phyloP scores from a whole-genome alignment of 805 yeast species.

The Grigorovia humatica region DNA sequence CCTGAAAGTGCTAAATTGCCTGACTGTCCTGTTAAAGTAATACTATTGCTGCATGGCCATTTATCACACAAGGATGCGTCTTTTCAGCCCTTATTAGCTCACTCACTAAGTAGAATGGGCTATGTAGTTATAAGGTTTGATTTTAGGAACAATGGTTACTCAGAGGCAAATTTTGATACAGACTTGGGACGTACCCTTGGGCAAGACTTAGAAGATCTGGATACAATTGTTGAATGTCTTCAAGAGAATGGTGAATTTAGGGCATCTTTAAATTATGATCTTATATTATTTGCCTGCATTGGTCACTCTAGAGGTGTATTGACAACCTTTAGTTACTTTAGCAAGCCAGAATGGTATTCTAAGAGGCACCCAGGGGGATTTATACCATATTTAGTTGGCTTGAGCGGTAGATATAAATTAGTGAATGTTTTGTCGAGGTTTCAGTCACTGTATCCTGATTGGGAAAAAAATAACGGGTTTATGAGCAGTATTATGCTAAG shows the following conservation, averaged over 20 bases:
- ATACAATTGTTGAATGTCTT: slow-evolving; percentile 24
- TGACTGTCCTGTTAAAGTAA: slow-evolving; percentile 31
- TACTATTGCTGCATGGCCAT: slow-evolving; percentile 69
- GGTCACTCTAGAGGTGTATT: slow-evolving; percentile 77
- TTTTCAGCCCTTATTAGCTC: slow-evolving; percentile 57
- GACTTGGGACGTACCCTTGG: slow-evolving; percentile 43
- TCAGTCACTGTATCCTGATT: slow-evolving; percentile 25
- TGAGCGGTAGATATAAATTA: slow-evolving; percentile 61
- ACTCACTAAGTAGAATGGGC: slow-evolving; percentile 51
- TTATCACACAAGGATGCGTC: slow-evolving; percentile 78
- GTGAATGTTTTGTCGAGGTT: slow-evolving; percentile 36
- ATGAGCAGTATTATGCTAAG: slow-evolving; percentile 35
- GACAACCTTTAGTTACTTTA: slow-evolving; percentile 68
- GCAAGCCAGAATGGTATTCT: background rate
- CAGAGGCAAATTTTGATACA: slow-evolving; percentile 35
- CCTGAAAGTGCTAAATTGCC: slow-evolving; percentile 2
- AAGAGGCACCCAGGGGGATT: slow-evolving; percentile 19
- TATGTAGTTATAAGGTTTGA: slow-evolving; percentile 65
- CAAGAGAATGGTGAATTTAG: background rate
- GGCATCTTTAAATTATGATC: background rate
- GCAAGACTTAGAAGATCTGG: slow-evolving; percentile 64
- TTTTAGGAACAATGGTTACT: slow-evolving; percentile 77
- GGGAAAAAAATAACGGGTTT: slow-evolving; percentile 35
- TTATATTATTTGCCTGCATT: slow-evolving; percentile 21
- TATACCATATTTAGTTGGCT: slow-evolving; percentile 62